Percentiles rank a stretch among this genome's conserved stretches.
Evolutionary conservation across 345 rosid genomes (phyloP).

Genomic region (Moricandia arvensis): DNA sequence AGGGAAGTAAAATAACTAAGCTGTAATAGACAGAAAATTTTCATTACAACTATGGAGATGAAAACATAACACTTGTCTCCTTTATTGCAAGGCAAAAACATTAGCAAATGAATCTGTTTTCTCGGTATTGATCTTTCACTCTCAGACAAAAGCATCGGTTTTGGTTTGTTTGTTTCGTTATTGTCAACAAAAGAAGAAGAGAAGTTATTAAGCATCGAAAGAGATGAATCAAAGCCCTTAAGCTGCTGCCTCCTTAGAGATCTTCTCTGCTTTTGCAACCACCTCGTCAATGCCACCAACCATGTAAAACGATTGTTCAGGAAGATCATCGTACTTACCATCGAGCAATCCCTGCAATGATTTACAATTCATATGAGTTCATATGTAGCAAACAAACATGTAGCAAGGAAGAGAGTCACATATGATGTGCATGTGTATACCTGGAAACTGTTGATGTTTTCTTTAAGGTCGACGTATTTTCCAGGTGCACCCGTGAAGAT

Average conservation of each 20-base stretch:
- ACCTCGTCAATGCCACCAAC: conserved; percentile 61
- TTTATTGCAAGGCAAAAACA: conserved; percentile 7
- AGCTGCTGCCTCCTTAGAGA: conserved; percentile 38
- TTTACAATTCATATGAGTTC: neutral
- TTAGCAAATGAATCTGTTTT: neutral
- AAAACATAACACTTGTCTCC: conserved; percentile 27
- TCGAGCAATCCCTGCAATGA: conserved; percentile 27
- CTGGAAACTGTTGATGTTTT: conserved; percentile 92
- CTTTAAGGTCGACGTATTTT: conserved; percentile 93
- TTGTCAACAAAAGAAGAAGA: conserved; percentile 25
- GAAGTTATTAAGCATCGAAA: neutral
- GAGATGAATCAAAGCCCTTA: conserved; percentile 13
- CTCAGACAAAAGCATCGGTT: conserved; percentile 20
- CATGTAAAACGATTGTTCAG: conserved; percentile 66
- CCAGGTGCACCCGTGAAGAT: conserved; percentile 99
- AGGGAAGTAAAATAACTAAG: neutral
- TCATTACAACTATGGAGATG: neutral
- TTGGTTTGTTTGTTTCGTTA: conserved; percentile 17
- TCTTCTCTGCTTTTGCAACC: conserved; percentile 48
- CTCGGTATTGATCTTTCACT: conserved; percentile 16
- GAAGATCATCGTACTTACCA: conserved; percentile 44
- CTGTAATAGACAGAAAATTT: neutral
- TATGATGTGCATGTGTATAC: conserved; percentile 31
- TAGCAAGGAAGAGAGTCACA: neutral
- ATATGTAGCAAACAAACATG: neutral